These are phyloP conservation scores for Populus pruinosa DNA, from an alignment of 345 rosid species.

Conservation along the genomic window DNA sequence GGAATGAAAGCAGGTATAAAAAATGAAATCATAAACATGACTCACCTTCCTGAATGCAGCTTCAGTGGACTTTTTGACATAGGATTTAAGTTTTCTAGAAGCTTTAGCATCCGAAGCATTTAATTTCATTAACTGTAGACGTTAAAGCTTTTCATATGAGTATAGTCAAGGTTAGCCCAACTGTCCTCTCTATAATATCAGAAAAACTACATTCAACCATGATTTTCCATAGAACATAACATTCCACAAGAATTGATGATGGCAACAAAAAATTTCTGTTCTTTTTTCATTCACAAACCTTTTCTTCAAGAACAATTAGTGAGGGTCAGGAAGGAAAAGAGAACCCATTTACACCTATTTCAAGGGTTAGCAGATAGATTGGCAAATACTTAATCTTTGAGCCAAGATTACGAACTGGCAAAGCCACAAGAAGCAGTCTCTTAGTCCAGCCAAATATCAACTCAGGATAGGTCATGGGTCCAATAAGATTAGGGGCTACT, in stretches of 20 bases:
- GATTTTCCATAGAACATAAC: not conserved
- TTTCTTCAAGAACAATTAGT: too few relatives aligned
- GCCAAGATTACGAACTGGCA: not conserved
- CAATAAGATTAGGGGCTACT: not conserved
- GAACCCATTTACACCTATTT: not conserved
- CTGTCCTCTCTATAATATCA: constrained; percentile 7
- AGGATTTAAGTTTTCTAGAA: constrained; percentile 48
- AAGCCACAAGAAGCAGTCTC: not conserved
- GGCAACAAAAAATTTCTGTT: not conserved
- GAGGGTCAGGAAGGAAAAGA: not conserved
- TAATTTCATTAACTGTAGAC: constrained; percentile 51
- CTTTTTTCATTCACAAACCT: too few relatives aligned
- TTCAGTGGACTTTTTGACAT: constrained; percentile 61
- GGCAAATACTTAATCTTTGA: not conserved
- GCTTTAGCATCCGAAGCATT: constrained; percentile 37
- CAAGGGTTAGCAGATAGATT: not conserved
- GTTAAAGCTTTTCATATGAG: constrained; percentile 20
- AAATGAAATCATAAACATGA: constrained; percentile 8
- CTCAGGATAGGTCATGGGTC: not conserved
- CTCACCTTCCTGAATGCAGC: constrained; percentile 76
- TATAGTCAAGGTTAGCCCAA: constrained; percentile 7
- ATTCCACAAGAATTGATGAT: not conserved
- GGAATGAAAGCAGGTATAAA: not conserved
- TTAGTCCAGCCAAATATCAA: not conserved
- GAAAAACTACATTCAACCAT: not conserved